These are phyloP conservation scores for Biscogniauxia sp. DNA, from an alignment of 2,329 filamentous ascomycete species.

Conservation along the genomic window DNA sequence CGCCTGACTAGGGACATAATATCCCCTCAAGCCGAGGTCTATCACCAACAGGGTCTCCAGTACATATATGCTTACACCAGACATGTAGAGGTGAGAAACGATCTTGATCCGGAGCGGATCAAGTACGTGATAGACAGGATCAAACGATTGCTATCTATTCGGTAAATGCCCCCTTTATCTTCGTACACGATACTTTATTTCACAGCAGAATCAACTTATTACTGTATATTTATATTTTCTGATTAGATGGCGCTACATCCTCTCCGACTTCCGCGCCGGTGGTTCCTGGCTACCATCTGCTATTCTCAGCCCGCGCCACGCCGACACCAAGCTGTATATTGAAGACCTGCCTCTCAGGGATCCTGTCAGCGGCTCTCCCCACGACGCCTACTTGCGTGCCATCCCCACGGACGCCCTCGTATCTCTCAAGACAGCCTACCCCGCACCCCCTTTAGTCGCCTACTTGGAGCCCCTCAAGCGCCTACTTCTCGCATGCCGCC, in stretches of 20 bases:
- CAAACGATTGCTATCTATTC: constrained; percentile 37
- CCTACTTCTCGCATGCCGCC: constrained; percentile 37
- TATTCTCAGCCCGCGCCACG: constrained; percentile 34
- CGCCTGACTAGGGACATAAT: constrained; percentile 39
- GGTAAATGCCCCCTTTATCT: constrained; percentile 30
- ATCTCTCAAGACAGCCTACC: constrained; percentile 40
- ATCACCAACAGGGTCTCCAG: constrained; percentile 33
- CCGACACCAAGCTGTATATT: constrained; percentile 36
- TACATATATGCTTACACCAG: constrained; percentile 39
- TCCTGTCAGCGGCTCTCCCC: constrained; percentile 31
- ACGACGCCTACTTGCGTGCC: constrained; percentile 36
- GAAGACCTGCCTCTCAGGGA: constrained; percentile 41
- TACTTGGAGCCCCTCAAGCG: constrained; percentile 41
- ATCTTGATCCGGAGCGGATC: constrained; percentile 38
- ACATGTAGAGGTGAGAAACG: constrained; percentile 40
- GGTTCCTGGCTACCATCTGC: constrained; percentile 39
- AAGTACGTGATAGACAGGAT: constrained; percentile 36
- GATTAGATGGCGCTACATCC: constrained; percentile 40
- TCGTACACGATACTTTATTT: constrained; percentile 1
- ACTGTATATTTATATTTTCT: not conserved
- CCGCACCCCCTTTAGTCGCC: constrained; percentile 40
- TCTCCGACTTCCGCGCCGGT: constrained; percentile 27
- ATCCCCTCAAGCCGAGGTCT: constrained; percentile 31
- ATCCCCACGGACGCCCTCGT: constrained; percentile 39
- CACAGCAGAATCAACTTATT: not conserved